phyloP scores from a whole-genome alignment of 495 filamentous ascomycete genomes.

The Neurospora tetraspora region DNA sequence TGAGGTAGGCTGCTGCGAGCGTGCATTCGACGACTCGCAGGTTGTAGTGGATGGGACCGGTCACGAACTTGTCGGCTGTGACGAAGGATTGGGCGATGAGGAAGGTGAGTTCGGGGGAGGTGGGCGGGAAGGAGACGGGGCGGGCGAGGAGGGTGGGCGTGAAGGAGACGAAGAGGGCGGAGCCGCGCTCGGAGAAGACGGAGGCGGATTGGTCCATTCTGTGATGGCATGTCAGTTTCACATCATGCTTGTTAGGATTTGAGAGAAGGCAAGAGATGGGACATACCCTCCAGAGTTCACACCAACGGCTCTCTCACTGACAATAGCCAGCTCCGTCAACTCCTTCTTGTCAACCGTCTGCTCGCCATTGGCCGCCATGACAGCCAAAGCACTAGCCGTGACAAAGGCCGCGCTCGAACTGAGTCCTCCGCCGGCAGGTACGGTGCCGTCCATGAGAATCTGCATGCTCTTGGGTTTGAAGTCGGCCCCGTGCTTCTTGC shows the following conservation, averaged over 20 bases:
- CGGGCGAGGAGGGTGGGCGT: constrained; percentile 64
- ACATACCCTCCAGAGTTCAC: constrained; percentile 90
- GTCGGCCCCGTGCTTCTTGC: constrained; percentile 48
- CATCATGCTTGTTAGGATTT: background rate
- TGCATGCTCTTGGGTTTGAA: constrained; percentile 71
- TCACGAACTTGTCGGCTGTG: constrained; percentile 86
- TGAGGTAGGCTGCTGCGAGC: constrained; percentile 64
- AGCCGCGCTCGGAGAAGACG: constrained; percentile 78
- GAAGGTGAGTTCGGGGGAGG: constrained; percentile 76
- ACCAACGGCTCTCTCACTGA: constrained; percentile 87
- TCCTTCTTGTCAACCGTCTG: constrained; percentile 74
- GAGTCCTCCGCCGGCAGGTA: constrained; percentile 83
- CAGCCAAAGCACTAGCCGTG: constrained; percentile 78
- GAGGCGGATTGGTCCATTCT: constrained; percentile 98
- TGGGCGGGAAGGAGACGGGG: constrained; percentile 75
- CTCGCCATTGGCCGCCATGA: constrained; percentile 79
- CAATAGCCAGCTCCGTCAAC: constrained; percentile 80
- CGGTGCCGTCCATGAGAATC: constrained; percentile 81
- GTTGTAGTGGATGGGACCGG: constrained; percentile 89
- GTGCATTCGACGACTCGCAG: constrained; percentile 92
- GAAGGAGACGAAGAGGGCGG: constrained; percentile 85
- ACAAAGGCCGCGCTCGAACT: constrained; percentile 93
- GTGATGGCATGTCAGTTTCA: background rate
- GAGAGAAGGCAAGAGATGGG: background rate
- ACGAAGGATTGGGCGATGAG: constrained; percentile 93